Conservation (phyloP, 306 rosid genomes). For the Fagus crenata region DNA sequence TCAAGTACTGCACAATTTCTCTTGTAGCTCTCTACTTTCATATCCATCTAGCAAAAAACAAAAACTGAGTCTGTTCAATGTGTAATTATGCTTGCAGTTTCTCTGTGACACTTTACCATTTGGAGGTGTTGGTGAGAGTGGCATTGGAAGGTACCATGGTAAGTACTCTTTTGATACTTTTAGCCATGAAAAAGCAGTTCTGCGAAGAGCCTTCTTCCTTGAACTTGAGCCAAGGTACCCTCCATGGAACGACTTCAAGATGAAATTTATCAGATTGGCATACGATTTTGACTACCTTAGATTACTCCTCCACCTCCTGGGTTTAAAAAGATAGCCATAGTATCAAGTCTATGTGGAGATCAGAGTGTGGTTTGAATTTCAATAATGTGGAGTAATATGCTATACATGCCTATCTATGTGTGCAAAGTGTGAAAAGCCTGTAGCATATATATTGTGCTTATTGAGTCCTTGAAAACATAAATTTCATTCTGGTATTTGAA, state of each 20-base stretch:
- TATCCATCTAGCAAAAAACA: background rate
- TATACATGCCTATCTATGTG: background rate
- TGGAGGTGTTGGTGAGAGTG: constrained; percentile 69
- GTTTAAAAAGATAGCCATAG: constrained; percentile 43
- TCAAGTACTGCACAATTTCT: constrained; percentile 53
- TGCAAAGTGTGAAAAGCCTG: background rate
- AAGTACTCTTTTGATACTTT: constrained; percentile 80
- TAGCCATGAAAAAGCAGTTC: constrained; percentile 84
- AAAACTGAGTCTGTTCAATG: background rate
- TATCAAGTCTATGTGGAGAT: background rate
- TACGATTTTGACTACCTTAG: constrained; percentile 63
- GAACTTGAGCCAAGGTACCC: constrained; percentile 88
- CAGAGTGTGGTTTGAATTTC: background rate
- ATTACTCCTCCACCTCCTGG: constrained; percentile 47
- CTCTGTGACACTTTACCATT: constrained; percentile 50
- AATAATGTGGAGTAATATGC: background rate
- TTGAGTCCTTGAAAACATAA: background rate
- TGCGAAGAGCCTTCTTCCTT: constrained; percentile 56
- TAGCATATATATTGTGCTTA: background rate
- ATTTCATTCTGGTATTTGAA: background rate
- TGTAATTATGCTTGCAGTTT: constrained; percentile 38
- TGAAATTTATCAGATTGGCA: constrained; percentile 66
- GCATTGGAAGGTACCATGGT: constrained; percentile 93
- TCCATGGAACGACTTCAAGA: constrained; percentile 74
- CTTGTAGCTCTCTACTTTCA: background rate